Evolutionary conservation across 768 basidiomycete genomes (phyloP), one percentile per base, ranked within the genome.

Genomic region (Cytidiella melzeri): DNA sequence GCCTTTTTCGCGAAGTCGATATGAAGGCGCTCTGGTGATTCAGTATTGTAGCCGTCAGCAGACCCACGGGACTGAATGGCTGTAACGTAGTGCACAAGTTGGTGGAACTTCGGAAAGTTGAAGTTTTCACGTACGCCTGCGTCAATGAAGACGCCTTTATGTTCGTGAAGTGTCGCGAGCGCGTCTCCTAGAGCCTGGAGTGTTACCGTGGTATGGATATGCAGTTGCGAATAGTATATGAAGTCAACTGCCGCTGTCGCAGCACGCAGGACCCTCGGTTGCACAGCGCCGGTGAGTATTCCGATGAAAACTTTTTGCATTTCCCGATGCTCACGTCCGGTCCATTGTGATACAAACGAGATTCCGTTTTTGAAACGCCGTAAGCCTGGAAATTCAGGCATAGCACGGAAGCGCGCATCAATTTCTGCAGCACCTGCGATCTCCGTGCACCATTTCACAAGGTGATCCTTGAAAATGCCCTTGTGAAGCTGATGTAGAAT

Each of bases 401-500:
- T 40, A n/a, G 45, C 39, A 10, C 47, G 20, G 42, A 55, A 34
- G 3, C 56, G 46, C 10, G 15, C 19, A 39, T 59, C 57, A 25
- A 59, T 34, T 43, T 61, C 60, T 1, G 34, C 39, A 1, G 38
- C 39, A 2, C 51, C 51, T 4, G 53, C 36, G 4, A 54, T 18
- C 3, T 13, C 19, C 4, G 57, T 57, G 10, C 56, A n/a, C n/a
- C n/a, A n/a, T n/a, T n/a, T n/a, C n/a, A n/a, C n/a, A n/a, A n/a
- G n/a, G n/a, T n/a, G n/a, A 38, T 74, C 67, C 39, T 72, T 71
- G 61, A 75, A 71, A 4, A 73, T 50, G 0, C 74, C 74, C 52
- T 76, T 70, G 57, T 76, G 67, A 0, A 76, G 61, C 50, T 75
- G 72, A 48, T 77, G 74, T 20, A 75, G 67, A 15, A 74, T 30